Base-by-base conservation (phyloP, 2,329 filamentous ascomycete genomes). In the Pestalotiopsis sp. region DNA sequence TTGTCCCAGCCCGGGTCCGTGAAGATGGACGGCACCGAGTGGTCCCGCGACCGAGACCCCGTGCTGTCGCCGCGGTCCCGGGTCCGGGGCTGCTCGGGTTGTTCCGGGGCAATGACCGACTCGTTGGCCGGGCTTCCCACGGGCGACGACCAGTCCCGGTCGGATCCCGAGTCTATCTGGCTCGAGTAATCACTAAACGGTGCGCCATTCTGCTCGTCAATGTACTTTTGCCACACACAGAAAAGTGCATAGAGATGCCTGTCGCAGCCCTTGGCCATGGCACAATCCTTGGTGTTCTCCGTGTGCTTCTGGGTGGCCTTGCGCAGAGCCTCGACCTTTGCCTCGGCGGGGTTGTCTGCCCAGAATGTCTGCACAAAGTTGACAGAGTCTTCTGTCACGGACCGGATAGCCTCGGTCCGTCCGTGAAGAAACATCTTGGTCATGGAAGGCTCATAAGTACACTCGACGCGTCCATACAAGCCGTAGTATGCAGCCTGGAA, bases 401-500 rank as follows among this genome's bases (percentile, higher is more conserved):
- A 91, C 60, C 96, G 89, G 72, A 99, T 92, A 4, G 96, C 95
- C 81, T 99, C 96, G 0, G 96, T 99, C 60, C 96, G 92, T 12
- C 96, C 96, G 78, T 98, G 96, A 70, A 97, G 89, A 82, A 90
- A 99, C 69, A 92, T 85, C 80, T 99, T 99, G 65, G 96, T 99
- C 96, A 99, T 98, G 57, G 96, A 95, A 7, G 96, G 96, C 80
- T 99, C 96, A 79, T 99, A 99, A 0, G 95, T 96, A 77, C 94
- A 97, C 80, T 98, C 96, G 1, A 97, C 90, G 4, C 94, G 90
- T 3, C 96, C 96, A 75, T 98, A 99, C 7, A 99, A 87, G 2
- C 96, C 96, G 76, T 98, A 99, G 83, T 99, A 98, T 1, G 96
- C 95, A 4, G 95, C 95, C 80, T 99, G 96, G 83, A 98, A 98